Conservation (phyloP, 2,329 filamentous ascomycete species). For the Cordyceps pruinosa region DNA sequence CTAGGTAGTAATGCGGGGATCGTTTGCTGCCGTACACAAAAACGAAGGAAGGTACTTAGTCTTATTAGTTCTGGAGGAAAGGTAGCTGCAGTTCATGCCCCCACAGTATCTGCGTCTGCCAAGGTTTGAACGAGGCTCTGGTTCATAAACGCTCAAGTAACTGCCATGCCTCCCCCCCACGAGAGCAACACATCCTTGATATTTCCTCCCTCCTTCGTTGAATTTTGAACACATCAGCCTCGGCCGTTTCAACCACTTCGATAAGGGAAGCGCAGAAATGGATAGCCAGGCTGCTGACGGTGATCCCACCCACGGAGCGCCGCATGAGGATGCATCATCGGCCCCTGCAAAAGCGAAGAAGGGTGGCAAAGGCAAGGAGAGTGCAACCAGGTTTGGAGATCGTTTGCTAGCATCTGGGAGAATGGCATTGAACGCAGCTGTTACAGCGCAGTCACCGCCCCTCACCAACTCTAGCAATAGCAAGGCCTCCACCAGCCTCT, state of each 20-base stretch:
- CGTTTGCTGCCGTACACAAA: too few species aligned
- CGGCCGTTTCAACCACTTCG: not conserved
- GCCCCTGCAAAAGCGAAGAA: not conserved
- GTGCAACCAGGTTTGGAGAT: slow-evolving; percentile 16
- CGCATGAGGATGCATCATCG: not conserved
- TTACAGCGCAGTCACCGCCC: slow-evolving; percentile 13
- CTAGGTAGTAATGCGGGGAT: too few species aligned
- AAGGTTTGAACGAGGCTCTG: too few species aligned
- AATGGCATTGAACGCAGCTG: slow-evolving; percentile 20
- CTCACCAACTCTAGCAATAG: slow-evolving; percentile 14
- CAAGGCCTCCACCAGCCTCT: slow-evolving; percentile 11
- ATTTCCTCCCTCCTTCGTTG: not conserved
- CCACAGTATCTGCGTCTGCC: too few species aligned
- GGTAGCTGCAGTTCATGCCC: too few species aligned
- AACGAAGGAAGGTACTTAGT: too few species aligned
- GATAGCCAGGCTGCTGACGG: not conserved
- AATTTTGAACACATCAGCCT: not conserved
- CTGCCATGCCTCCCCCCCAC: not conserved
- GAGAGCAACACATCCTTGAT: too few species aligned
- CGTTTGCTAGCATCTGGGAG: slow-evolving; percentile 24
- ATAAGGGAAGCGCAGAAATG: not conserved
- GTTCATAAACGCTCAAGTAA: too few species aligned
- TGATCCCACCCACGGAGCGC: not conserved
- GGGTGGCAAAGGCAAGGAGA: slow-evolving; percentile 13
- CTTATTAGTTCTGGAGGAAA: too few species aligned